A percentile compares a stretch with the other conserved stretches of the same genome.
These are phyloP conservation scores for Lecanicillium sp. DNA, from an alignment of 2,329 filamentous ascomycete genomes.

Conservation along the genomic window DNA sequence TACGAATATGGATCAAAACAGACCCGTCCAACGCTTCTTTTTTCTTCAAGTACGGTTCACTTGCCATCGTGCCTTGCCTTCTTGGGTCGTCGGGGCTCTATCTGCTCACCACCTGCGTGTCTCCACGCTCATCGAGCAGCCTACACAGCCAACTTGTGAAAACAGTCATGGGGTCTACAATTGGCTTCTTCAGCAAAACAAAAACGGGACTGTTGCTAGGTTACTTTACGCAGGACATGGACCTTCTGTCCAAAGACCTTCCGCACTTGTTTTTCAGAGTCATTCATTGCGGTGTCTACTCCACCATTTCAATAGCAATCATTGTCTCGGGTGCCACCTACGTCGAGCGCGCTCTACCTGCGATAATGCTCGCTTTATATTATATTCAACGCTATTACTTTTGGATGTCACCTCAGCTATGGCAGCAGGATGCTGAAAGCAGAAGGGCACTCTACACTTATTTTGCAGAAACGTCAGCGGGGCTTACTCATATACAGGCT, in stretches of 20 bases:
- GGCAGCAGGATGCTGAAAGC: slow-evolving; percentile 47
- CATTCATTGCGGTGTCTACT: background rate
- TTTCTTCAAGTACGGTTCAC: background rate
- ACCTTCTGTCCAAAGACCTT: background rate
- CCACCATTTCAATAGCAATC: background rate
- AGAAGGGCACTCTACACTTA: slow-evolving; percentile 38
- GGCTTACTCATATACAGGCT: slow-evolving; percentile 20
- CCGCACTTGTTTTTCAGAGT: background rate
- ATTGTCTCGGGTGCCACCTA: background rate
- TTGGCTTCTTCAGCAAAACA: background rate
- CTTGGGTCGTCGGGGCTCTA: background rate
- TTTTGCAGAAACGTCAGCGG: slow-evolving; percentile 30
- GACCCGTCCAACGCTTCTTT: background rate
- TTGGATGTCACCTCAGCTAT: slow-evolving; percentile 48
- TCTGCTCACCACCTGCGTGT: background rate
- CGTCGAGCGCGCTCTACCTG: background rate
- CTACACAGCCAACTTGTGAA: background rate
- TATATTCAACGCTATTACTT: slow-evolving; percentile 27
- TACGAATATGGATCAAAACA: background rate
- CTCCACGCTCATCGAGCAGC: background rate
- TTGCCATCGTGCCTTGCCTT: background rate
- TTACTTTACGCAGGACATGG: background rate
- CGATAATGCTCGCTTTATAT: slow-evolving; percentile 9
- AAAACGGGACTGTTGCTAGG: background rate
- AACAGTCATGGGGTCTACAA: background rate